phyloP scores from a whole-genome alignment of 495 filamentous ascomycete species.

The Penicillium macrosclerotiorum region DNA sequence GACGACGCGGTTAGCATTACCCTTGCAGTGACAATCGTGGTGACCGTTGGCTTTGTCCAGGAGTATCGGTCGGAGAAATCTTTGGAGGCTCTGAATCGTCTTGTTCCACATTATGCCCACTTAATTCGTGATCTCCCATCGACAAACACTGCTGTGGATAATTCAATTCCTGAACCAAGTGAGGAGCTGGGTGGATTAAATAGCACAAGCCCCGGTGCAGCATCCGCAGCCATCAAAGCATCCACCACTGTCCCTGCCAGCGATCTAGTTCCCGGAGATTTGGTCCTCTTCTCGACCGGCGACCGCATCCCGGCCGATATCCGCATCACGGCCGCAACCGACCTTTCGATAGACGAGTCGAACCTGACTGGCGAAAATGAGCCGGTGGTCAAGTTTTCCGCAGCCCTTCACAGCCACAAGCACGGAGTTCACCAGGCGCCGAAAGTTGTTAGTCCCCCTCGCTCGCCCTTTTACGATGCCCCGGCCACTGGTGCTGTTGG shows the following conservation, averaged over 20 bases:
- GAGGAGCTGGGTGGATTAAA: conserved; percentile 45
- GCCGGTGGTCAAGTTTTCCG: conserved; percentile 73
- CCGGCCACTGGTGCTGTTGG: conserved; percentile 61
- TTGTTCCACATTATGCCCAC: conserved; percentile 94
- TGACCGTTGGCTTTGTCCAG: conserved; percentile 93
- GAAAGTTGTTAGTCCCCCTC: conserved; percentile 40
- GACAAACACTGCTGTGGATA: conserved; percentile 20
- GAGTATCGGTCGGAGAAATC: conserved; percentile 98
- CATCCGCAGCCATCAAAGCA: conserved; percentile 61
- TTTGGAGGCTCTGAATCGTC: conserved; percentile 86
- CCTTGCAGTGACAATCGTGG: conserved; percentile 93
- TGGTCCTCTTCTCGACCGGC: conserved; percentile 90
- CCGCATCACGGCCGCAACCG: conserved; percentile 82
- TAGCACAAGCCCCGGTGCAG: conserved; percentile 37
- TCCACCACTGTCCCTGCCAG: conserved; percentile 80
- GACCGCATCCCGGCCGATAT: conserved; percentile 97
- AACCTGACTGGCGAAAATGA: conserved; percentile 98
- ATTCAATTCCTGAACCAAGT: conserved; percentile 27
- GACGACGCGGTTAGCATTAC: conserved; percentile 96
- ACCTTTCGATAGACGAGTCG: conserved; percentile 92
- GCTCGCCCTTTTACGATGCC: conserved; percentile 59
- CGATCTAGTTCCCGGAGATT: conserved; percentile 85
- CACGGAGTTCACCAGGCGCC: conserved; percentile 14
- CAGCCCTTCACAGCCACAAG: conserved; percentile 48
- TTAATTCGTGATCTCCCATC: conserved; percentile 63